Percentiles rank a stretch among this genome's conserved stretches.
phyloP scores from a whole-genome alignment of 2,329 filamentous ascomycete species.

The Fusarium proliferatum region DNA sequence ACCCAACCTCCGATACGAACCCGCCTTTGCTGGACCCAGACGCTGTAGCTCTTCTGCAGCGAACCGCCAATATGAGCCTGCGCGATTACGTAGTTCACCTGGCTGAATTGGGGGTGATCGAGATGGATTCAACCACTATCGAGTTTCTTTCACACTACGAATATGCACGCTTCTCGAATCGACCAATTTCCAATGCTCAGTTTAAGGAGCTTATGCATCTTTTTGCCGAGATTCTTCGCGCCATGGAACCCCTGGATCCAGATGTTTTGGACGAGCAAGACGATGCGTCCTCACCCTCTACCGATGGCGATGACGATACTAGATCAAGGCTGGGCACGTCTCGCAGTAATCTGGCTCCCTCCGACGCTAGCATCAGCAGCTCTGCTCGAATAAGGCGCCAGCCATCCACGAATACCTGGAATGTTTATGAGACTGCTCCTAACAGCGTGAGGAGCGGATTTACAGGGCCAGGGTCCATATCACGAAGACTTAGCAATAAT shows the following conservation, averaged over 20 bases:
- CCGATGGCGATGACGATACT: conserved; percentile 59
- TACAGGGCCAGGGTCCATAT: conserved; percentile 47
- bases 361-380: conserved; percentile 48
- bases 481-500: conserved; percentile 51
- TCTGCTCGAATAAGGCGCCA: conserved; percentile 51
- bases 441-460: conserved; percentile 62
- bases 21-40: conserved; percentile 69
- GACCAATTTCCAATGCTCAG: conserved; percentile 72
- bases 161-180: conserved; percentile 81
- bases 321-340: conserved; percentile 57
- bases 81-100: conserved; percentile 83
- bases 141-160: conserved; percentile 85
- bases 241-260: conserved; percentile 75
- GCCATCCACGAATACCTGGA: conserved; percentile 58
- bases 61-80: conserved; percentile 77
- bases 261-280: conserved; percentile 57
- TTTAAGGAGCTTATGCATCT: conserved; percentile 85
- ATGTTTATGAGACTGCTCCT: conserved; percentile 63
- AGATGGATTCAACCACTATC: conserved; percentile 55
- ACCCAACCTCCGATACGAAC: conserved; percentile 52
- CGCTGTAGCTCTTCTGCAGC: conserved; percentile 77
- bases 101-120: conserved; percentile 71
- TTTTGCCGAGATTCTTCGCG: conserved; percentile 83
- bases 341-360: conserved; percentile 46
- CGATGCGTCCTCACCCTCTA: conserved; percentile 48